phyloP scores from a whole-genome alignment of 2,329 filamentous ascomycete genomes.

The Nothophoma quercina region DNA sequence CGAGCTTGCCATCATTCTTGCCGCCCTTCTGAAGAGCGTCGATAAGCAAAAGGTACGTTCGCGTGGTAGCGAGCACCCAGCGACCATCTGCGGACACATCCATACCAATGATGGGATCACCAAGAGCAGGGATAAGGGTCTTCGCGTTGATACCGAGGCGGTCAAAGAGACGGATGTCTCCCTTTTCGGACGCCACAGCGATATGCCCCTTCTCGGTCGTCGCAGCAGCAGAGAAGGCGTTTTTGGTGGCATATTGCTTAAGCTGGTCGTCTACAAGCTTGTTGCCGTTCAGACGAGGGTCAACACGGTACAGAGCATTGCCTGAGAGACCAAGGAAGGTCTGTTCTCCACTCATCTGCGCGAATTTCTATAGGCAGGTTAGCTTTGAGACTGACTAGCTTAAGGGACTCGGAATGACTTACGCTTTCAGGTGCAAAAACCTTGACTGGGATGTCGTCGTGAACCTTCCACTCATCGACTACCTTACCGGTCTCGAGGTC shows the following conservation, averaged over 20 bases:
- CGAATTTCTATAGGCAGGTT: slow-evolving; percentile 73
- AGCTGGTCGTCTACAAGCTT: slow-evolving; percentile 93
- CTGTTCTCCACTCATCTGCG: slow-evolving; percentile 94
- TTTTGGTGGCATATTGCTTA: slow-evolving; percentile 97
- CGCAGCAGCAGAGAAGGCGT: slow-evolving; percentile 92
- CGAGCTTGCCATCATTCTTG: slow-evolving; percentile 97
- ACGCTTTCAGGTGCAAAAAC: slow-evolving; percentile 90
- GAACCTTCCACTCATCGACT: slow-evolving; percentile 97
- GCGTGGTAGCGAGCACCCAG: slow-evolving; percentile 93
- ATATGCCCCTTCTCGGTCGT: slow-evolving; percentile 98
- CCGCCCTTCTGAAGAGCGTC: slow-evolving; percentile 89
- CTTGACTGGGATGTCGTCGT: slow-evolving; percentile 92
- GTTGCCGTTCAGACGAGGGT: slow-evolving; percentile 86
- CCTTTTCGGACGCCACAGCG: slow-evolving; percentile 96
- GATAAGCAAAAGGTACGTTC: slow-evolving; percentile 92
- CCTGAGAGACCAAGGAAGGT: slow-evolving; percentile 92
- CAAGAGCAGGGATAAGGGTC: slow-evolving; percentile 93
- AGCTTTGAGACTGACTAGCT: slow-evolving; percentile 20
- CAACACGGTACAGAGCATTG: slow-evolving; percentile 92
- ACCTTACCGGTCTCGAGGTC: slow-evolving; percentile 98
- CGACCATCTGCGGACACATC: slow-evolving; percentile 95
- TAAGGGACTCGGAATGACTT: slow-evolving; percentile 34
- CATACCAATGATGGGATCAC: slow-evolving; percentile 91
- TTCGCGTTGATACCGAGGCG: slow-evolving; percentile 96
- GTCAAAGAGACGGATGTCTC: slow-evolving; percentile 95